Conservation (phyloP, 176 grass and related monocot species). For the Thinopyrum elongatum region DNA sequence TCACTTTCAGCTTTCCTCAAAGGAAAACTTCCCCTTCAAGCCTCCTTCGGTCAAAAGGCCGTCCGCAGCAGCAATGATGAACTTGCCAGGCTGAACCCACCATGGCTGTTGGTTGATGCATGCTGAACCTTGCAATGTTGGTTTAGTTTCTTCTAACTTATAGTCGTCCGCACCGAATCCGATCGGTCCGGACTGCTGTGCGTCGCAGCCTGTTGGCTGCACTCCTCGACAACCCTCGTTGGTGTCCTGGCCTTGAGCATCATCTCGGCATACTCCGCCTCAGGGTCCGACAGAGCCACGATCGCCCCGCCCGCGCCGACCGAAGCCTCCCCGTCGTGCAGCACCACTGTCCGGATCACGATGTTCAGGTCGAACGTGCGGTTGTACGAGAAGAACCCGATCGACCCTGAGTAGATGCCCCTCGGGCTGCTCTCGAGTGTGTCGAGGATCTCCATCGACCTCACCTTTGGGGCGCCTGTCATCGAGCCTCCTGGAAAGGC, state of each 20-base stretch:
- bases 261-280: slow-evolving; percentile 83
- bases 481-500: slow-evolving; percentile 95
- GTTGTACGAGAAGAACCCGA: slow-evolving; percentile 91
- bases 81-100: background rate
- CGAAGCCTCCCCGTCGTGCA: slow-evolving; percentile 62
- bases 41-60: background rate
- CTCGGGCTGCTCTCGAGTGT: slow-evolving; percentile 70
- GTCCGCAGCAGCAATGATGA: background rate
- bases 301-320: slow-evolving; percentile 83
- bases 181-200: background rate
- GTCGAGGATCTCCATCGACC: slow-evolving; percentile 94
- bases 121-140: background rate
- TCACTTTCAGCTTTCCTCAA: background rate
- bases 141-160: slow-evolving; percentile 23
- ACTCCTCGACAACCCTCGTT: slow-evolving; percentile 55
- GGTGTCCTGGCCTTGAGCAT: slow-evolving; percentile 88
- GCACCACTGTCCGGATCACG: slow-evolving; percentile 74
- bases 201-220: background rate
- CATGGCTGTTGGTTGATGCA: background rate
- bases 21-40: background rate
- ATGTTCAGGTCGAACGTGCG: slow-evolving; percentile 83
- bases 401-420: slow-evolving; percentile 92
- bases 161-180: slow-evolving; percentile 35
- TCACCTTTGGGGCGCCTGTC: slow-evolving; percentile 92
- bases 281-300: slow-evolving; percentile 63